Percentiles rank a stretch among this genome's conserved stretches.
Conservation (phyloP, 331 rosid genomes). For the Telfairia occidentalis region DNA sequence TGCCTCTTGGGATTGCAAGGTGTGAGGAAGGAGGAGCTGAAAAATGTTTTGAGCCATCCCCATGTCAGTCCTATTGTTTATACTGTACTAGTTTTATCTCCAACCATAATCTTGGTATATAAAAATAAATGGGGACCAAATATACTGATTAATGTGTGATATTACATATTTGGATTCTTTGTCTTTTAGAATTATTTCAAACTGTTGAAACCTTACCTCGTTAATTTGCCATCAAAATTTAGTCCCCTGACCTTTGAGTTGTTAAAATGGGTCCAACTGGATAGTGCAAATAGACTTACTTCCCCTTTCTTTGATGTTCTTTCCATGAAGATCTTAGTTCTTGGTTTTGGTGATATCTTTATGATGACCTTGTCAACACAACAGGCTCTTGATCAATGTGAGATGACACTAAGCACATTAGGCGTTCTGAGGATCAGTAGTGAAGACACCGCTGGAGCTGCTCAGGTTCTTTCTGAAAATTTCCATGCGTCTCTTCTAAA, state of each 20-base stretch:
- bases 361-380: constrained; percentile 26
- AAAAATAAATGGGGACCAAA: neutral
- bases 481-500: constrained; percentile 13
- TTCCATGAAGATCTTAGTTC: neutral
- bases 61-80: constrained; percentile 42
- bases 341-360: constrained; percentile 9
- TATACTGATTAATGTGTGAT: neutral
- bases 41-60: constrained; percentile 65
- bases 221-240: neutral
- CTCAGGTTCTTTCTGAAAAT: constrained; percentile 42
- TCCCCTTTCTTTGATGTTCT: no score
- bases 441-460: constrained; percentile 72
- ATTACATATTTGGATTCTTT: neutral
- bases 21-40: constrained; percentile 54
- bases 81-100: neutral
- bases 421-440: constrained; percentile 41
- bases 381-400: constrained; percentile 86
- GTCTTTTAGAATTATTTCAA: neutral
- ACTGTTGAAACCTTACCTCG: neutral
- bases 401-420: constrained; percentile 36
- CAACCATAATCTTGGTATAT: neutral
- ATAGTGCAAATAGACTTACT: neutral
- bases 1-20: constrained; percentile 86
- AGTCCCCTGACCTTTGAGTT: neutral
- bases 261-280: neutral